Evolutionary conservation across 164 flowering plant genomes (phyloP).

Genomic region (Berberis thunbergii): DNA sequence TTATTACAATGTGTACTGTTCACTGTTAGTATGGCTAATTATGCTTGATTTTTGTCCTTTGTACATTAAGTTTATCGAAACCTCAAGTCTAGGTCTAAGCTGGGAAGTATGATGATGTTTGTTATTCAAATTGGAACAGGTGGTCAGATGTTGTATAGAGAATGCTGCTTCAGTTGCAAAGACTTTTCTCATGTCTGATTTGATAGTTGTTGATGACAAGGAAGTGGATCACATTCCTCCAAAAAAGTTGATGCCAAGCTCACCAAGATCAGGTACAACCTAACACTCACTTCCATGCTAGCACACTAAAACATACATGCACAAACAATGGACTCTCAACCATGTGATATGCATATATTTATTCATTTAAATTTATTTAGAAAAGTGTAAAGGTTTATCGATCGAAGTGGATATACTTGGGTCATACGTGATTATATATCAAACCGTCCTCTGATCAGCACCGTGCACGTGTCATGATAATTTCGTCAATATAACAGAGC

Average conservation of each 20-base stretch:
- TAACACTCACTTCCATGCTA: background rate
- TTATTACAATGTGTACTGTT: no score
- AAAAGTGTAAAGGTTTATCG: no score
- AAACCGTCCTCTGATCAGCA: no score
- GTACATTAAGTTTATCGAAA: no score
- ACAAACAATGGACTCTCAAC: background rate
- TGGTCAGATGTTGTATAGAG: constrained; percentile 76
- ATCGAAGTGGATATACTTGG: no score
- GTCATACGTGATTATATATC: no score
- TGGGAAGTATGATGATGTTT: background rate
- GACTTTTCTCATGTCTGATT: constrained; percentile 58
- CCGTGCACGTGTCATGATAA: no score
- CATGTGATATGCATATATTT: background rate
- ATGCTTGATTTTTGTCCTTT: no score
- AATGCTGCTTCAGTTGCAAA: constrained; percentile 77
- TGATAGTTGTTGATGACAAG: constrained; percentile 54
- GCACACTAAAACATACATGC: background rate
- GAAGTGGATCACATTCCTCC: constrained; percentile 22
- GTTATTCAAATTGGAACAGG: constrained; percentile 29
- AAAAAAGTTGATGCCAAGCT: constrained; percentile 29
- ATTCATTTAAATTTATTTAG: no score
- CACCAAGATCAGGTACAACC: constrained; percentile 6
- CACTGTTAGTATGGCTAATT: no score
- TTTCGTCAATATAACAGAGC: no score
- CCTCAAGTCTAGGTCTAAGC: no score